Evolutionary conservation across 78 protist species (phyloP), one percentile per base, ranked within the genome.

Genomic region (Dictyostelium intermedium): DNA sequence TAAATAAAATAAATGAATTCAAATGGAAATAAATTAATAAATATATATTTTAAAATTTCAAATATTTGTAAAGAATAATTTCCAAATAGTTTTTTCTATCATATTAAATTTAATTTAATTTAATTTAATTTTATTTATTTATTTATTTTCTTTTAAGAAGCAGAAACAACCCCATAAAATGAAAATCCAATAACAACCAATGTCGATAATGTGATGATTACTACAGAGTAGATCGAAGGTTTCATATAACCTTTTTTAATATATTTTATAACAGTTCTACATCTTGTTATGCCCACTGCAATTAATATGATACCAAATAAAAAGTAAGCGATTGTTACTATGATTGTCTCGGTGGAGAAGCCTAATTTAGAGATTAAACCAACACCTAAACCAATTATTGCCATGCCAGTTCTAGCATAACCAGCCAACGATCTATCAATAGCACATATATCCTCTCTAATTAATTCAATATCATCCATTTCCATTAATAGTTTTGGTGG

Each of bases 371-470:
- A 43, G 23, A 39, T 16, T 9, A 77, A 23, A 6, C 82, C 91
- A 45, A 72, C 30, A 14, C 82, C 81, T 11, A 45, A n/a, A 3
- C 56, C 32, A 6, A 41, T 27, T 6, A 84, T 13, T 0, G 82
- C n/a, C 10, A 84, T 61, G 47, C 91, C 91, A n/a, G 91, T 70
- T 84, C 91, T 35, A 8, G 50, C 16, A 70, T 84, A 84, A 0
- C 80, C 82, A n/a, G 91, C 91, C 18, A 84, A 43, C 32, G 50
- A 45, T 27, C 91, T 20, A 70, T 84, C 91, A 30, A 78, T 53
- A 2, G 91, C 91, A 70, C 35, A 66, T 1, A 84, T 34, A 70
- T 84, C 91, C 34, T 84, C 91, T 23, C 56, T 77, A 35, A 43
- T n/a, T 6, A 77, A 3, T 77, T 77, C 82, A n/a, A 43, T 27